These are phyloP conservation scores for Trypanosoma grayi DNA, from an alignment of 208 protist genomes.

Conservation along the genomic window DNA sequence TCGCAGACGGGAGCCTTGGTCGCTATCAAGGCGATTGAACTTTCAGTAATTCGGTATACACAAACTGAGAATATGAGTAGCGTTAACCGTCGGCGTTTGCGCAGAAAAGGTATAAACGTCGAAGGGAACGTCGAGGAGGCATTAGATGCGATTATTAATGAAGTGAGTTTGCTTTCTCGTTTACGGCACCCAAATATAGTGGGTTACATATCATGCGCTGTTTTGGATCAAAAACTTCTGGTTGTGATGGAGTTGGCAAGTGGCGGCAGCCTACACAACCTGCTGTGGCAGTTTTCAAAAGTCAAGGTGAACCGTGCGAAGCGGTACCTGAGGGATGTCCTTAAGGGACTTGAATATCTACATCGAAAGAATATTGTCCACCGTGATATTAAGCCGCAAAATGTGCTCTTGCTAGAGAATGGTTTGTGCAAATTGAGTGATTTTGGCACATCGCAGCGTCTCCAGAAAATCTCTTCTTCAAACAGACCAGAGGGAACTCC, in stretches of 20 bases:
- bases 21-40: slow-evolving; percentile 63
- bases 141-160: slow-evolving; percentile 47
- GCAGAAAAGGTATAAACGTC: slow-evolving; percentile 30
- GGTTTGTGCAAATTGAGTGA: slow-evolving; percentile 88
- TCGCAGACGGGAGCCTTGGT: slow-evolving; percentile 59
- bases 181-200: slow-evolving; percentile 48
- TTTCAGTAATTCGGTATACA: slow-evolving; percentile 30
- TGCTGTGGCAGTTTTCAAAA: slow-evolving; percentile 45
- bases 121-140: slow-evolving; percentile 26
- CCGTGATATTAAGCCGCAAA: slow-evolving; percentile 91
- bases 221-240: slow-evolving; percentile 30
- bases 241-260: slow-evolving; percentile 86
- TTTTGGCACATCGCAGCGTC: slow-evolving; percentile 73
- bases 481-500: slow-evolving; percentile 58
- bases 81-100: slow-evolving; percentile 25
- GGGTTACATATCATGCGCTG: slow-evolving; percentile 34
- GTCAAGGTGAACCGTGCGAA: slow-evolving; percentile 47
- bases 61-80: slow-evolving; percentile 20
- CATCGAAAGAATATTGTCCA: slow-evolving; percentile 81
- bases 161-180: slow-evolving; percentile 67
- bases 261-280: slow-evolving; percentile 65
- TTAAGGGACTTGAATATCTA: slow-evolving; percentile 79
- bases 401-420: slow-evolving; percentile 74
- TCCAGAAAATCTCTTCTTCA: slow-evolving; percentile 34
- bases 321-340: slow-evolving; percentile 60